These are phyloP conservation scores for Colletotrichum tanaceti DNA, from an alignment of 2,329 filamentous ascomycete species.

Conservation along the genomic window DNA sequence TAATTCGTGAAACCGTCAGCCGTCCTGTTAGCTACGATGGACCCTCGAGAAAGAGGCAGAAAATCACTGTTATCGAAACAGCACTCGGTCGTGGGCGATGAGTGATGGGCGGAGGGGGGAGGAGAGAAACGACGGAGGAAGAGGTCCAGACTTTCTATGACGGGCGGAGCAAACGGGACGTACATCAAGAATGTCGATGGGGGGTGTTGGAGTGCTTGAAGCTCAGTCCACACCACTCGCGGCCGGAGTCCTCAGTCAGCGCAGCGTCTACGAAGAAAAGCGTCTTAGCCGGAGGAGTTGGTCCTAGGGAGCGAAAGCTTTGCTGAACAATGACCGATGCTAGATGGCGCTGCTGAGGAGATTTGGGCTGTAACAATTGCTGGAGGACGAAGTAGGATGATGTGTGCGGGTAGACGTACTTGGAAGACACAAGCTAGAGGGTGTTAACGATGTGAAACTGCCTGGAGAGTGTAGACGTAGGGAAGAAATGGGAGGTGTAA, in stretches of 20 bases:
- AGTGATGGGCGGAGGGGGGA: constrained; percentile 4
- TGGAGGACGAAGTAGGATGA: neutral
- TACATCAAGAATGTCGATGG: constrained; percentile 37
- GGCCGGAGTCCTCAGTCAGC: constrained; percentile 30
- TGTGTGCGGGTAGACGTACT: constrained; percentile 14
- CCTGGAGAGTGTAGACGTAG: neutral
- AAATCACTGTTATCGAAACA: constrained; percentile 13
- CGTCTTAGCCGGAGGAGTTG: constrained; percentile 8
- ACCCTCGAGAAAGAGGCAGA: neutral
- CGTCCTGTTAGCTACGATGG: constrained; percentile 5
- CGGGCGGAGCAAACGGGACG: constrained; percentile 28
- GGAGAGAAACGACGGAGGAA: constrained; percentile 6
- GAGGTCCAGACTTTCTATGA: constrained; percentile 32
- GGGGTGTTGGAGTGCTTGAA: constrained; percentile 35
- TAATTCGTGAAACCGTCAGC: neutral
- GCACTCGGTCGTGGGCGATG: constrained; percentile 13
- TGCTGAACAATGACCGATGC: neutral
- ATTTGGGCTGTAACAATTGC: neutral
- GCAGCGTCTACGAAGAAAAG: constrained; percentile 5
- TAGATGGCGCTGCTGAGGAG: constrained; percentile 11
- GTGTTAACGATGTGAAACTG: neutral
- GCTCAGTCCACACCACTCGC: constrained; percentile 35
- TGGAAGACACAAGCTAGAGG: constrained; percentile 2
- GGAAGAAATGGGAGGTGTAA: constrained; percentile 14
- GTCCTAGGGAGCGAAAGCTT: neutral